phyloP scores from a whole-genome alignment of 2,329 filamentous ascomycete species.

The Laburnicola sp. region DNA sequence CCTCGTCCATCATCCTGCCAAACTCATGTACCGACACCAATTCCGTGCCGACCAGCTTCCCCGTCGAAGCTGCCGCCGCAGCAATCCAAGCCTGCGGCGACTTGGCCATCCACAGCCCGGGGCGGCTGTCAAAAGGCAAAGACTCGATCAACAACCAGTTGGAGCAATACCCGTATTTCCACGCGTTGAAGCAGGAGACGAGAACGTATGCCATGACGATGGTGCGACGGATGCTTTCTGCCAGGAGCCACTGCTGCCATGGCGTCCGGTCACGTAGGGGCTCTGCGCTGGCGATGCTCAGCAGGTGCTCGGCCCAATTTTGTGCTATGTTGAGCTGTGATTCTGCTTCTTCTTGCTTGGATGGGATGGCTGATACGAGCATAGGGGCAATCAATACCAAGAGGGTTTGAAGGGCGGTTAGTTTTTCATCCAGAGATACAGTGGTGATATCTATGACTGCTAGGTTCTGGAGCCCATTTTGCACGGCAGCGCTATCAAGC shows the following conservation, averaged over 20 bases:
- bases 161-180: not conserved
- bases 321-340: constrained; percentile 1
- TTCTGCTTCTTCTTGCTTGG: not conserved
- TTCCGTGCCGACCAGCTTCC: not conserved
- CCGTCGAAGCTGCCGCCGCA: not conserved
- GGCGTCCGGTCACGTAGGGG: not conserved
- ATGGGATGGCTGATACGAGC: too few species aligned
- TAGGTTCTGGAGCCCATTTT: not conserved
- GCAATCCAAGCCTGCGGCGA: constrained; percentile 1
- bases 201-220: too few species aligned
- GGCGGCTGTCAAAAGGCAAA: not conserved
- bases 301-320: not conserved
- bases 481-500: not conserved
- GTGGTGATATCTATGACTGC: too few species aligned
- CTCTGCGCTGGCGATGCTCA: not conserved
- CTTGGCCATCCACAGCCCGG: not conserved
- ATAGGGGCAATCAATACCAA: too few species aligned
- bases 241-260: too few species aligned
- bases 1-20: too few species aligned
- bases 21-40: too few species aligned
- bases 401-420: too few species aligned
- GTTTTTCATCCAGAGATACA: too few species aligned
- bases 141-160: constrained; percentile 1
- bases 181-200: not conserved
- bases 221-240: too few species aligned